Evolutionary conservation across 2,329 filamentous ascomycete genomes (phyloP).

Genomic region (Beauveria varroae): DNA sequence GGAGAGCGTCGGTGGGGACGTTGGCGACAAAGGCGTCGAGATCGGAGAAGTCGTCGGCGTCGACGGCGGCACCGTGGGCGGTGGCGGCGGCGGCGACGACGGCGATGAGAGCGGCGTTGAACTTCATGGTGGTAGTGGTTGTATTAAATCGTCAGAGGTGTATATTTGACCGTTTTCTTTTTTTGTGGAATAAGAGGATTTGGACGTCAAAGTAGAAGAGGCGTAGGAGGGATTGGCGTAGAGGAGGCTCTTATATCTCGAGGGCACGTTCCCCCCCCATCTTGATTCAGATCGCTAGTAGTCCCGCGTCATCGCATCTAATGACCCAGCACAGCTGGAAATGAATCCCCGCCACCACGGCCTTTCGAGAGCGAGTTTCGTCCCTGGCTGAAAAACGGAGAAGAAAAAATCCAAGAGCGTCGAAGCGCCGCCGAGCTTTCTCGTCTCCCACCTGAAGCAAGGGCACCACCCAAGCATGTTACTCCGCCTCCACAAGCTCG

Average conservation of each 20-base stretch:
- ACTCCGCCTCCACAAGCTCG: too few relatives aligned
- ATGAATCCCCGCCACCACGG: too few relatives aligned
- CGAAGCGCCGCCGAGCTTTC: too few relatives aligned
- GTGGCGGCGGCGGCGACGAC: background rate
- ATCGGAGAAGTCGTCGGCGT: constrained; percentile 32
- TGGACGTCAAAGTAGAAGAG: background rate
- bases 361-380: too few relatives aligned
- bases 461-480: too few relatives aligned
- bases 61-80: constrained; percentile 11
- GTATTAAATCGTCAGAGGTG: too few relatives aligned
- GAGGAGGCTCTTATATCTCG: background rate
- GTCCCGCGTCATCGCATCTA: background rate
- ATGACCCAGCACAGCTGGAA: background rate
- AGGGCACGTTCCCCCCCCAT: background rate
- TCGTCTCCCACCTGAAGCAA: too few relatives aligned
- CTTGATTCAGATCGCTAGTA: background rate
- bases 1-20: constrained; percentile 32
- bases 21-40: constrained; percentile 34
- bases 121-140: background rate
- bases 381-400: too few relatives aligned
- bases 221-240: background rate
- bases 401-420: too few relatives aligned
- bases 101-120: background rate
- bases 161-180: too few relatives aligned
- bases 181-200: background rate